Conservation (phyloP, 805 yeast genomes). For the Clavispora fructus region DNA sequence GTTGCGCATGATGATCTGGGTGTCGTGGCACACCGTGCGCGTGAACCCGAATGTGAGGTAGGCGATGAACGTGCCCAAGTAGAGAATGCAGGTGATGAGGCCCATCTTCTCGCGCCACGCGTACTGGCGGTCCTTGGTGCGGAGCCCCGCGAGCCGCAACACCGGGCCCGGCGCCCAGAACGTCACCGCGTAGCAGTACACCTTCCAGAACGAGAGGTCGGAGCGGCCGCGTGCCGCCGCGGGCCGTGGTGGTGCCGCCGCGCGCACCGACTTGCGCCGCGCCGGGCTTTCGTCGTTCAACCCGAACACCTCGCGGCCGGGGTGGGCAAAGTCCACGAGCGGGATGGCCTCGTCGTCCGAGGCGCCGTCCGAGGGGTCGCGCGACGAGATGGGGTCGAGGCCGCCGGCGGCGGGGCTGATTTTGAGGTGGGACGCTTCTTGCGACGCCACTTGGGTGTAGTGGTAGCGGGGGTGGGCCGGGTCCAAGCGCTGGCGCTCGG, state of each 20-base stretch:
- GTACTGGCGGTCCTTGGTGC: conserved; percentile 73
- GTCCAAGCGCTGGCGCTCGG: conserved; percentile 69
- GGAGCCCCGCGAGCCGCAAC: conserved; percentile 68
- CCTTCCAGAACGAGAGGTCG: conserved; percentile 60
- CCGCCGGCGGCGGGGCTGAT: conserved; percentile 72
- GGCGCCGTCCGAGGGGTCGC: conserved; percentile 7
- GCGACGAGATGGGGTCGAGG: conserved; percentile 45
- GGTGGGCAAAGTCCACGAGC: conserved; percentile 33
- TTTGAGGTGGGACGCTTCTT: conserved; percentile 54
- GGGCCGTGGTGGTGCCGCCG: conserved; percentile 16
- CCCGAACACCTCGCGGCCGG: conserved; percentile 52
- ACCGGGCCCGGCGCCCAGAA: conserved; percentile 89
- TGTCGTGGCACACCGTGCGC: conserved; percentile 62
- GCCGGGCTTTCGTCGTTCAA: conserved; percentile 53
- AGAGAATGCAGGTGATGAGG: conserved; percentile 65
- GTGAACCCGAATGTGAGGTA: conserved; percentile 90
- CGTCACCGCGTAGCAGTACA: conserved; percentile 74
- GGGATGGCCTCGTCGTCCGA: conserved; percentile 38
- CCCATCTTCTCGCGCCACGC: conserved; percentile 98
- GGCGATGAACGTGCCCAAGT: conserved; percentile 74
- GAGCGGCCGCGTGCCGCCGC: conserved; percentile 1
- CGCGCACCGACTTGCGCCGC: conserved; percentile 20
- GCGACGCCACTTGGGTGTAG: conserved; percentile 68
- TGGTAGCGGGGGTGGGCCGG: conserved; percentile 73
- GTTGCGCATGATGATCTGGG: conserved; percentile 46